phyloP scores from a whole-genome alignment of 2,329 filamentous ascomycete genomes.

The Neofusicoccum ribis region DNA sequence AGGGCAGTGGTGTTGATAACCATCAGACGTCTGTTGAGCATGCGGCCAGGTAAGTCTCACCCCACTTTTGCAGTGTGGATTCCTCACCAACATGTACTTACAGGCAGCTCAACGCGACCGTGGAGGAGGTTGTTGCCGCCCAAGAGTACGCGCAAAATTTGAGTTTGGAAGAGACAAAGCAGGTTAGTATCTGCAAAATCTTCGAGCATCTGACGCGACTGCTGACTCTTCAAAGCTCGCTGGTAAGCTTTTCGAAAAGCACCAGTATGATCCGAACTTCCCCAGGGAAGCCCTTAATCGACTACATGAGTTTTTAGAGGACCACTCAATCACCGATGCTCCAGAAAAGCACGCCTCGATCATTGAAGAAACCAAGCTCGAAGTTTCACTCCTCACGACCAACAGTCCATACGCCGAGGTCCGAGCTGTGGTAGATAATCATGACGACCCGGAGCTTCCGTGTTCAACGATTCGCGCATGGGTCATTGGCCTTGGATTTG shows the following conservation, averaged over 20 bases:
- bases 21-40: neutral
- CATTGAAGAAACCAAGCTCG: constrained; percentile 57
- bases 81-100: neutral
- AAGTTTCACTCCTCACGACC: constrained; percentile 54
- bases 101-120: neutral
- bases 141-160: neutral
- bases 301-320: constrained; percentile 44
- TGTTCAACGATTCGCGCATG: constrained; percentile 45
- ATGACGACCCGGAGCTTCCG: constrained; percentile 27
- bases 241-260: constrained; percentile 42
- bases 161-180: neutral
- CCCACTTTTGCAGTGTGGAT: neutral
- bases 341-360: constrained; percentile 51
- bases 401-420: constrained; percentile 23
- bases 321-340: constrained; percentile 46
- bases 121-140: neutral
- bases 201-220: neutral
- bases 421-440: constrained; percentile 21
- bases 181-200: neutral
- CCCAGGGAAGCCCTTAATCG: constrained; percentile 42
- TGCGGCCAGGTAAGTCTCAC: neutral
- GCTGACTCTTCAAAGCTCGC: neutral
- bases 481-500: constrained; percentile 48
- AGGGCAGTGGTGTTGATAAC: neutral
- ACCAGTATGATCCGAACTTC: constrained; percentile 52